Conservation (phyloP, 805 yeast genomes). For the Teunomyces funiuensis region DNA sequence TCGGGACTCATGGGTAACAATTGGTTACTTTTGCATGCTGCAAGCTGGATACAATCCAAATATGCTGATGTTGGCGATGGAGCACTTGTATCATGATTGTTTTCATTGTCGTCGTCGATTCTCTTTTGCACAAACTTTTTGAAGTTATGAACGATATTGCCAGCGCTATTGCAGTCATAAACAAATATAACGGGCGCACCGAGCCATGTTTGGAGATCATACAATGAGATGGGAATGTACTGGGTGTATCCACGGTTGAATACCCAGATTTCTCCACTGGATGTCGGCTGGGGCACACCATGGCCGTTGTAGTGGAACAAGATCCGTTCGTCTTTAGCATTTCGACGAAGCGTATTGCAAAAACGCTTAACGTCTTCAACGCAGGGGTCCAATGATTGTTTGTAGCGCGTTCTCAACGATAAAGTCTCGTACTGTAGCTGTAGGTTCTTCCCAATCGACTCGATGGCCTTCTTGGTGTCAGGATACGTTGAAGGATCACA, state of each 20-base stretch:
- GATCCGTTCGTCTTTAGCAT: constrained; percentile 90
- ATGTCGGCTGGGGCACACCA: constrained; percentile 97
- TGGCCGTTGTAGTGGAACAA: constrained; percentile 96
- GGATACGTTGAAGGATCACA: constrained; percentile 79
- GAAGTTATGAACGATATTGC: constrained; percentile 86
- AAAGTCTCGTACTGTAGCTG: constrained; percentile 89
- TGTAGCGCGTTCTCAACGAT: constrained; percentile 83
- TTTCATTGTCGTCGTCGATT: constrained; percentile 78
- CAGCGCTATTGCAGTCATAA: constrained; percentile 93
- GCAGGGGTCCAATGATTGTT: constrained; percentile 89
- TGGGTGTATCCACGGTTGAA: constrained; percentile 96
- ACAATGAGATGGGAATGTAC: constrained; percentile 93
- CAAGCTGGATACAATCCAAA: constrained; percentile 86
- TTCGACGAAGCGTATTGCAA: constrained; percentile 82
- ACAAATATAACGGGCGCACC: constrained; percentile 97
- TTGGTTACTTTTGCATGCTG: constrained; percentile 88
- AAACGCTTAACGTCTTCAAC: constrained; percentile 93
- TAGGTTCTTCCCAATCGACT: constrained; percentile 82
- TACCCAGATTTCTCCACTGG: constrained; percentile 97
- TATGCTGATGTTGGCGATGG: constrained; percentile 69
- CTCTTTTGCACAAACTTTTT: constrained; percentile 87
- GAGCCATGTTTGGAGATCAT: constrained; percentile 93
- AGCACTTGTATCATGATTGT: constrained; percentile 48
- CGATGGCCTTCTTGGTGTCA: constrained; percentile 89
- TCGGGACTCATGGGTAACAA: constrained; percentile 89